Evolutionary conservation across 129 eudicot genomes (phyloP).

Genomic region (Tagetes patula): DNA sequence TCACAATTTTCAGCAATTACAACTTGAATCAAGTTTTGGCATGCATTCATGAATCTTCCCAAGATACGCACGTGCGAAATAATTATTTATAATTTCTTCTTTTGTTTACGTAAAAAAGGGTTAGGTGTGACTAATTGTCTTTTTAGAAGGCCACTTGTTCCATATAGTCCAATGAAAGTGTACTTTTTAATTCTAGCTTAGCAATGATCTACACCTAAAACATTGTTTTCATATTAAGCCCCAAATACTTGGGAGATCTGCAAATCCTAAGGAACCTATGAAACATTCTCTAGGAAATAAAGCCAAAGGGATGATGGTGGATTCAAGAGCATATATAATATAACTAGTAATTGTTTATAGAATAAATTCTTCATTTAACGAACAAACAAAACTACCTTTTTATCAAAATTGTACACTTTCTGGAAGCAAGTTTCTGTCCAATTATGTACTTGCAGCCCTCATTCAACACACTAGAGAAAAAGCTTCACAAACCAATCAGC

Average conservation of each 20-base stretch:
- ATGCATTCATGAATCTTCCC: neutral
- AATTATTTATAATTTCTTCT: neutral
- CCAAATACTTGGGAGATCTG: slow-evolving; percentile 21
- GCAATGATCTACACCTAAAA: slow-evolving; percentile 17
- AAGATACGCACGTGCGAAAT: slow-evolving; percentile 20
- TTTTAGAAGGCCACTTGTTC: slow-evolving; percentile 35
- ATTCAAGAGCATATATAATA: slow-evolving; percentile 7
- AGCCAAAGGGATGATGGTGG: slow-evolving; percentile 26
- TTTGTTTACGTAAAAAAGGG: slow-evolving; percentile 16
- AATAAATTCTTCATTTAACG: slow-evolving; percentile 10
- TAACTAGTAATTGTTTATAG: slow-evolving; percentile 5
- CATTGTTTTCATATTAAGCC: slow-evolving; percentile 20
- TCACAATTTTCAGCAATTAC: too few species aligned
- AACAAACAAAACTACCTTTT: slow-evolving; percentile 24
- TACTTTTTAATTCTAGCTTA: slow-evolving; percentile 17
- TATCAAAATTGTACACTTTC: neutral
- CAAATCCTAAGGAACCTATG: slow-evolving; percentile 22
- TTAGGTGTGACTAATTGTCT: slow-evolving; percentile 4
- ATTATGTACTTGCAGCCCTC: slow-evolving; percentile 7
- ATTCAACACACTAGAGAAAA: neutral
- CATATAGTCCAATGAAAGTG: slow-evolving; percentile 25
- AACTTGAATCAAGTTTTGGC: too few species aligned
- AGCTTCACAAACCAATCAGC: neutral
- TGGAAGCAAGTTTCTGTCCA: slow-evolving; percentile 20
- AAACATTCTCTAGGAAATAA: slow-evolving; percentile 23